Percentiles rank a stretch among this genome's conserved stretches.
phyloP scores from a whole-genome alignment of 805 yeast species.

The Starmera caribaea region DNA sequence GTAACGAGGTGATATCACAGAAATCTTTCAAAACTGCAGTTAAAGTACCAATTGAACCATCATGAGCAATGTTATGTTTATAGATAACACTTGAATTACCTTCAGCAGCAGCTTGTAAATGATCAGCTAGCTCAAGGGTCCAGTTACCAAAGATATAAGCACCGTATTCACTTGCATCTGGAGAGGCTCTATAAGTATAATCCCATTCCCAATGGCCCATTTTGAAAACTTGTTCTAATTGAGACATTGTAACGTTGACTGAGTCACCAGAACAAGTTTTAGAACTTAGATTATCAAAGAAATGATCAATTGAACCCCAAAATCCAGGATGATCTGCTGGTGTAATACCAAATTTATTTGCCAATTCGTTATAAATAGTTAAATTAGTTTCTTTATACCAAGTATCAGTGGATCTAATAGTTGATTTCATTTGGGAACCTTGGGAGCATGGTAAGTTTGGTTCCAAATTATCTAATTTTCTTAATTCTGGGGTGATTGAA shows the following conservation, averaged over 20 bases:
- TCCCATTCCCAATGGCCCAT: slow-evolving; percentile 36
- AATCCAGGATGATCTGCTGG: slow-evolving; percentile 11
- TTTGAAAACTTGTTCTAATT: slow-evolving; percentile 30
- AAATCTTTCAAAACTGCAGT: slow-evolving; percentile 25
- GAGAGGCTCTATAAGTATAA: slow-evolving; percentile 24
- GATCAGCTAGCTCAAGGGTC: slow-evolving; percentile 25
- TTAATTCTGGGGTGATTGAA: slow-evolving; percentile 21
- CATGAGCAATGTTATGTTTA: slow-evolving; percentile 34
- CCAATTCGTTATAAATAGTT: slow-evolving; percentile 19
- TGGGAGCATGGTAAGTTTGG: slow-evolving; percentile 25
- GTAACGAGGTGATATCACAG: slow-evolving; percentile 17
- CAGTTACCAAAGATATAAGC: slow-evolving; percentile 26
- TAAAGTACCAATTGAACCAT: slow-evolving; percentile 27
- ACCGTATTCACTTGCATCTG: slow-evolving; percentile 26
- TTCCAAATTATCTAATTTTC: slow-evolving; percentile 27
- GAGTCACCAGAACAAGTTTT: slow-evolving; percentile 29
- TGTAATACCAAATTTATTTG: slow-evolving; percentile 14
- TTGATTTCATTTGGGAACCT: slow-evolving; percentile 18
- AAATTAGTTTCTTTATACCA: slow-evolving; percentile 28
- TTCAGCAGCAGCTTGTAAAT: slow-evolving; percentile 18
- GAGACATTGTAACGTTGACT: slow-evolving; percentile 19
- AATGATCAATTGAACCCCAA: slow-evolving; percentile 29
- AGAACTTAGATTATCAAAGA: slow-evolving; percentile 30
- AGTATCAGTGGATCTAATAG: slow-evolving; percentile 18
- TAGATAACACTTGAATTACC: slow-evolving; percentile 22